Evolutionary conservation across 2,329 filamentous ascomycete genomes (phyloP).

Genomic region (Botrytis pseudocinerea): DNA sequence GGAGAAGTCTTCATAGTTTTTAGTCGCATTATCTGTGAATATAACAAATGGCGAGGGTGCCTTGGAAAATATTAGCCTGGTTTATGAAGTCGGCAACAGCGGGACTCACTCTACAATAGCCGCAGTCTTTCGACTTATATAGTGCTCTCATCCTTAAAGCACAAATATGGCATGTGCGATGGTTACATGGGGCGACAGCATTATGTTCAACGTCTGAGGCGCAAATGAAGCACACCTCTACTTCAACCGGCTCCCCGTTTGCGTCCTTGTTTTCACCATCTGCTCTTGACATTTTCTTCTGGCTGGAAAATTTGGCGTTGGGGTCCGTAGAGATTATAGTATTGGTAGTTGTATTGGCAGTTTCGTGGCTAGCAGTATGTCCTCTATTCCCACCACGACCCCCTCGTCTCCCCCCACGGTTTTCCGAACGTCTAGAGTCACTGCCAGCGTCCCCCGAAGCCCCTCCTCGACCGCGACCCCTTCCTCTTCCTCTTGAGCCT

Average conservation of each 20-base stretch:
- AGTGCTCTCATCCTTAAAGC: constrained; percentile 85
- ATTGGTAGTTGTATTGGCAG: constrained; percentile 16
- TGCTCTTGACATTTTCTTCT: constrained; percentile 1
- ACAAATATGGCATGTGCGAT: constrained; percentile 95
- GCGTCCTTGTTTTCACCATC: constrained; percentile 16
- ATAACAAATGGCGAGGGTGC: constrained; percentile 79
- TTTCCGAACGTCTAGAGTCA: constrained; percentile 30
- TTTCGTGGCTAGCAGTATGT: constrained; percentile 17
- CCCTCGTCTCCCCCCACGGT: constrained; percentile 34
- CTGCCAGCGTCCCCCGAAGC: constrained; percentile 33
- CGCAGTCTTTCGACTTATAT: constrained; percentile 95
- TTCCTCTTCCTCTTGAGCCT: constrained; percentile 43
- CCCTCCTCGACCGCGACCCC: constrained; percentile 25
- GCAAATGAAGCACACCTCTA: constrained; percentile 95
- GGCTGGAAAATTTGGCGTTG: constrained; percentile 5
- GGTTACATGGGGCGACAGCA: constrained; percentile 90
- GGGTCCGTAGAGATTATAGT: constrained; percentile 1
- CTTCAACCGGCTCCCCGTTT: constrained; percentile 55
- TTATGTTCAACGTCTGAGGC: constrained; percentile 86
- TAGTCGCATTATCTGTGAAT: constrained; percentile 82
- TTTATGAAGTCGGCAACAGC: constrained; percentile 30
- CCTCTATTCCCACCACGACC: constrained; percentile 31
- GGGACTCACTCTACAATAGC: constrained; percentile 80
- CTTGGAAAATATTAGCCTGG: constrained; percentile 47
- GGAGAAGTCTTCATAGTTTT: constrained; percentile 82